Evolutionary conservation across 495 filamentous ascomycete genomes (phyloP).

Genomic region (Xylaria grammica): DNA sequence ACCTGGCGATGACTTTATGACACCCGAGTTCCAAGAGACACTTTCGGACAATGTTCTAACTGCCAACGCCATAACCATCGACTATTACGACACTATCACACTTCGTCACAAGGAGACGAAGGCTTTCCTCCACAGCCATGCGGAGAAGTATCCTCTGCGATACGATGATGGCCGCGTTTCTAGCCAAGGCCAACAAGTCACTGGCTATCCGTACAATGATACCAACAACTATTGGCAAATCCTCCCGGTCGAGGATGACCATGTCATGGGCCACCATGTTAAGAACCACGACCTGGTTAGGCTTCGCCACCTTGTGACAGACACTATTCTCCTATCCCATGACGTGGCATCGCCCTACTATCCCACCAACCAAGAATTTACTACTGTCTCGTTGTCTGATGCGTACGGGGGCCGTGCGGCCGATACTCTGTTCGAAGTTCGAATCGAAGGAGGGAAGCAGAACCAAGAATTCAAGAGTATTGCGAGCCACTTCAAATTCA

Average conservation of each 20-base stretch:
- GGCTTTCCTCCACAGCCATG: slow-evolving; percentile 91
- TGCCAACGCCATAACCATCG: slow-evolving; percentile 78
- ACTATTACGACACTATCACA: slow-evolving; percentile 89
- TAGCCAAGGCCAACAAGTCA: slow-evolving; percentile 97
- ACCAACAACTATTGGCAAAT: slow-evolving; percentile 99
- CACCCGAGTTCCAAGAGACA: slow-evolving; percentile 95
- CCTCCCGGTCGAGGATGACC: slow-evolving; percentile 67
- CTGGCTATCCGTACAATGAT: slow-evolving; percentile 96
- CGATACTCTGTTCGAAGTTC: slow-evolving; percentile 92
- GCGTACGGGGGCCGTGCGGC: slow-evolving; percentile 80
- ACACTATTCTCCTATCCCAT: slow-evolving; percentile 89
- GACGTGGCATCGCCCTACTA: slow-evolving; percentile 98
- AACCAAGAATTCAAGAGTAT: slow-evolving; percentile 87
- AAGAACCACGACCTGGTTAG: slow-evolving; percentile 87
- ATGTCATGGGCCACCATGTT: slow-evolving; percentile 64
- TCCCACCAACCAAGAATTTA: slow-evolving; percentile 98
- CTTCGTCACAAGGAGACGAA: slow-evolving; percentile 97
- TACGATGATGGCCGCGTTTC: slow-evolving; percentile 98
- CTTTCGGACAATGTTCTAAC: slow-evolving; percentile 92
- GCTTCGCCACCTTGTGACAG: slow-evolving; percentile 84
- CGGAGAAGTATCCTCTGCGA: slow-evolving; percentile 84
- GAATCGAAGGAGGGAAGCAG: slow-evolving; percentile 83
- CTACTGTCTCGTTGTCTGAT: slow-evolving; percentile 73
- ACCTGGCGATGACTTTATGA: slow-evolving; percentile 98
- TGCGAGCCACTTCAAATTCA: slow-evolving; percentile 89